Evolutionary conservation across 1,284 basidiomycete species (phyloP).

Genomic region (Gymnopus androsaceus): DNA sequence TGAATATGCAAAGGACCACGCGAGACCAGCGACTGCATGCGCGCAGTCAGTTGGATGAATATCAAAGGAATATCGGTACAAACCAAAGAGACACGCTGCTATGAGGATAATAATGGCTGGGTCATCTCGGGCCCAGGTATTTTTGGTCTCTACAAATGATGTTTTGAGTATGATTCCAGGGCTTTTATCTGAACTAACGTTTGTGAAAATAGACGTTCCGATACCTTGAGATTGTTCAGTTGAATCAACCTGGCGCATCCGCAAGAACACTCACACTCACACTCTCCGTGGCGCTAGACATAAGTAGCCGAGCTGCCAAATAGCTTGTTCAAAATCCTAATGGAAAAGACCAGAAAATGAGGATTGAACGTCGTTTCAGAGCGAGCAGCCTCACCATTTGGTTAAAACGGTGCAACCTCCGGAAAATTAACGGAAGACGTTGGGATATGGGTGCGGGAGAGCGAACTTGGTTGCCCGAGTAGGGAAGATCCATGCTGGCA

Average conservation of each 20-base stretch:
- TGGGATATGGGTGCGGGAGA: slow-evolving; percentile 29
- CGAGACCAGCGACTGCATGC: slow-evolving; percentile 69
- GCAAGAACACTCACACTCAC: slow-evolving; percentile 49
- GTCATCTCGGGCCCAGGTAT: slow-evolving; percentile 95
- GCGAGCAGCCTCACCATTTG: slow-evolving; percentile 68
- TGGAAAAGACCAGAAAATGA: slow-evolving; percentile 5
- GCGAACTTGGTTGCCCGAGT: slow-evolving; percentile 5
- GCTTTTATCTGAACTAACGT: slow-evolving; percentile 47
- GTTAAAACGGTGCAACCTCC: slow-evolving; percentile 76
- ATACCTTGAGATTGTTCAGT: slow-evolving; percentile 52
- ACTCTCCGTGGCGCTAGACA: slow-evolving; percentile 89
- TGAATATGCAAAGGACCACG: slow-evolving; percentile 86
- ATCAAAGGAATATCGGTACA: neutral
- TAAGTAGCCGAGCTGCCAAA: slow-evolving; percentile 91
- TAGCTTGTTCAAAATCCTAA: slow-evolving; percentile 93
- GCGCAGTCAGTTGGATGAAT: neutral
- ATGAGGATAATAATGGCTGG: slow-evolving; percentile 90
- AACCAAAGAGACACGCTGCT: slow-evolving; percentile 73
- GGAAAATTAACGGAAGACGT: slow-evolving; percentile 78
- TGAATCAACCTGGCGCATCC: slow-evolving; percentile 3
- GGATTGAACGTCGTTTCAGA: neutral
- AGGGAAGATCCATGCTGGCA: slow-evolving; percentile 16
- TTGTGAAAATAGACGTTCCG: slow-evolving; percentile 92
- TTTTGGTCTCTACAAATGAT: slow-evolving; percentile 82
- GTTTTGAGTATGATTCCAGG: slow-evolving; percentile 2